Evolutionary conservation across 495 filamentous ascomycete genomes (phyloP).

Genomic region (Aspergillus nidulans): DNA sequence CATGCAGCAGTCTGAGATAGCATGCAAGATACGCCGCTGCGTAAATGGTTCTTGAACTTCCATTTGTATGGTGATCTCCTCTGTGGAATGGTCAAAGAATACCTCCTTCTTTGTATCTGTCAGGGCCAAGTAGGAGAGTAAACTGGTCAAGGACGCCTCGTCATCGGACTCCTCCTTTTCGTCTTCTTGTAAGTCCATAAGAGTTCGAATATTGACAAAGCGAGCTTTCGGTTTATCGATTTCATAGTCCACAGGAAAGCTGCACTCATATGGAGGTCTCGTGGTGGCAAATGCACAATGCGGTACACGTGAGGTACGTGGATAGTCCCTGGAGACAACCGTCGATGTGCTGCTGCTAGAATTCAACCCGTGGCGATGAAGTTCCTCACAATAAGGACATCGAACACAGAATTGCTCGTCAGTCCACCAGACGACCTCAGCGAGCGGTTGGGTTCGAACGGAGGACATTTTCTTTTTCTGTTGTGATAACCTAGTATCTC

Average conservation of each 20-base stretch:
- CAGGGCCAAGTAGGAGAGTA: slow-evolving; percentile 5
- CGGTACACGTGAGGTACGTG: background rate
- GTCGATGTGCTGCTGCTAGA: too few species aligned
- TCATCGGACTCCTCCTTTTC: slow-evolving; percentile 9
- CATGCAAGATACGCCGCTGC: too few species aligned
- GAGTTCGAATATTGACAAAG: slow-evolving; percentile 13
- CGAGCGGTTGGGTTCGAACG: background rate
- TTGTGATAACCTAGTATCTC: too few species aligned
- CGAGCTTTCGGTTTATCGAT: slow-evolving; percentile 15
- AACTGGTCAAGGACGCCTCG: background rate
- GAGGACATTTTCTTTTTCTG: background rate
- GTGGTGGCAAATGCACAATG: background rate
- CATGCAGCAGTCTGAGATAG: too few species aligned
- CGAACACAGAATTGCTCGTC: background rate
- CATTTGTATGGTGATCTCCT: too few species aligned
- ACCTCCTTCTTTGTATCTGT: background rate
- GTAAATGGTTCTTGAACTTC: too few species aligned
- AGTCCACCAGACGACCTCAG: background rate
- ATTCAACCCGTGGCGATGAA: background rate
- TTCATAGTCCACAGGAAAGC: slow-evolving; percentile 12
- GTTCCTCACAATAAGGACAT: background rate
- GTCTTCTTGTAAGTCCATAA: background rate
- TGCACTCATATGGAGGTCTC: background rate
- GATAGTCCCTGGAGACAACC: too few species aligned
- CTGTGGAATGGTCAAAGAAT: background rate